phyloP scores from a whole-genome alignment of 176 grass and related monocot species.

The Paspalum notatum region DNA sequence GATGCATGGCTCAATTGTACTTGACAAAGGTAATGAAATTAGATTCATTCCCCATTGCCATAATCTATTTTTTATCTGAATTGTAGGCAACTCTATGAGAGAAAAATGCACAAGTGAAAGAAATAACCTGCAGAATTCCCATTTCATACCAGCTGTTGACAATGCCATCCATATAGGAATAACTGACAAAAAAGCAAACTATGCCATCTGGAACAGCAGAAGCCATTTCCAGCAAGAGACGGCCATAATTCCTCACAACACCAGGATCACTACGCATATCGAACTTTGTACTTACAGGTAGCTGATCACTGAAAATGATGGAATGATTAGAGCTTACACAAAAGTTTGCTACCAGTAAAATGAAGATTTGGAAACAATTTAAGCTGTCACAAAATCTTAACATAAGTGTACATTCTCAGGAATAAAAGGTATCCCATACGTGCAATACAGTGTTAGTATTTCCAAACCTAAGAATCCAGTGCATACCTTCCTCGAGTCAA shows the following conservation, averaged over 20 bases:
- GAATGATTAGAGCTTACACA: conserved; percentile 25
- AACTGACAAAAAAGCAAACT: conserved; percentile 98
- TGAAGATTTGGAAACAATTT: not conserved
- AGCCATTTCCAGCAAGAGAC: conserved; percentile 92
- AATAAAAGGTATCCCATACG: not conserved
- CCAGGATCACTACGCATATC: conserved; percentile 97
- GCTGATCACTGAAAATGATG: conserved; percentile 80
- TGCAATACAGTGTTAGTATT: not conserved
- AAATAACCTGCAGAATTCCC: conserved; percentile 91
- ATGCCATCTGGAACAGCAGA: conserved; percentile 92
- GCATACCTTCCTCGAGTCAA: conserved; percentile 92
- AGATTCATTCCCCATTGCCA: not conserved
- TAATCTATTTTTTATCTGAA: not conserved
- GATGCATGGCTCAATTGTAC: no score
- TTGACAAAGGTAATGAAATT: not conserved
- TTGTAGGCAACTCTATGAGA: conserved; percentile 21
- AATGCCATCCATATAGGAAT: conserved; percentile 99
- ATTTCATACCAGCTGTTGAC: conserved; percentile 97
- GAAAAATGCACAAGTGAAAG: conserved; percentile 26
- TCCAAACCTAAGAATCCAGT: not conserved
- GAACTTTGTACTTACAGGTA: conserved; percentile 93
- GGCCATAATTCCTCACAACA: conserved; percentile 95
- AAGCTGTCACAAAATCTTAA: conserved; percentile 1
- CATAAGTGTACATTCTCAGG: not conserved
- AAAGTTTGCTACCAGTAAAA: conserved; percentile 1